A percentile compares a stretch with the other conserved stretches of the same genome.
Evolutionary conservation across 2,329 filamentous ascomycete genomes (phyloP).

Genomic region (Ophiostoma ips): DNA sequence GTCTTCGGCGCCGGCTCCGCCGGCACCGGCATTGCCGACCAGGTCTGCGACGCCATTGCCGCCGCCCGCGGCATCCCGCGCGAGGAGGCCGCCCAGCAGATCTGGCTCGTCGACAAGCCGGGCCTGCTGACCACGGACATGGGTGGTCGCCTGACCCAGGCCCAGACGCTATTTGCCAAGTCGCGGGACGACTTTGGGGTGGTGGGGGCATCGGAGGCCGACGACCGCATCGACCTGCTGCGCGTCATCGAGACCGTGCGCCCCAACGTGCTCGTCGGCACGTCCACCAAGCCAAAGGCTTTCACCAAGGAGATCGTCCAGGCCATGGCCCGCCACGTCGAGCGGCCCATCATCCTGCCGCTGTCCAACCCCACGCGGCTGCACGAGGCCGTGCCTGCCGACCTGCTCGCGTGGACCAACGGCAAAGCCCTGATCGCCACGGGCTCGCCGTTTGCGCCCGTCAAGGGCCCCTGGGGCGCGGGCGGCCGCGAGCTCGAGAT

Average conservation of each 20-base stretch:
- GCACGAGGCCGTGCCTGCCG: constrained; percentile 66
- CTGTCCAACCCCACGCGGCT: constrained; percentile 75
- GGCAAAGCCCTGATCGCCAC: constrained; percentile 70
- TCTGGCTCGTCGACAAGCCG: constrained; percentile 74
- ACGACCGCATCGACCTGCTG: constrained; percentile 29
- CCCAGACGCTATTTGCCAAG: constrained; percentile 54
- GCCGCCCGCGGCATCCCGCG: constrained; percentile 51
- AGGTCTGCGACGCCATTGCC: constrained; percentile 66
- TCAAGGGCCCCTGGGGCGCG: constrained; percentile 43
- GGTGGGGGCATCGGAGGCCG: background rate
- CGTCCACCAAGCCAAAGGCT: constrained; percentile 60
- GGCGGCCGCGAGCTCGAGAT: constrained; percentile 30
- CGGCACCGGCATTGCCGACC: constrained; percentile 74
- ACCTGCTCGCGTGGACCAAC: constrained; percentile 65
- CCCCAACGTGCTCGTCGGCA: constrained; percentile 73
- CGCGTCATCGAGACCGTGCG: constrained; percentile 56
- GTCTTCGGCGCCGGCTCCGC: constrained; percentile 73
- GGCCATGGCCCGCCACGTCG: constrained; percentile 61
- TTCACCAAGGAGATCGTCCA: constrained; percentile 63
- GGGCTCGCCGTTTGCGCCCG: constrained; percentile 67
- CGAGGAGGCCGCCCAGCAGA: constrained; percentile 64
- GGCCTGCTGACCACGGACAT: constrained; percentile 56
- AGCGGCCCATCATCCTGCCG: constrained; percentile 65
- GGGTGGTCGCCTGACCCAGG: constrained; percentile 30
- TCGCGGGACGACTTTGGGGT: constrained; percentile 45